These are phyloP conservation scores for Teunomyces atbi DNA, from an alignment of 805 yeast genomes.

Conservation along the genomic window DNA sequence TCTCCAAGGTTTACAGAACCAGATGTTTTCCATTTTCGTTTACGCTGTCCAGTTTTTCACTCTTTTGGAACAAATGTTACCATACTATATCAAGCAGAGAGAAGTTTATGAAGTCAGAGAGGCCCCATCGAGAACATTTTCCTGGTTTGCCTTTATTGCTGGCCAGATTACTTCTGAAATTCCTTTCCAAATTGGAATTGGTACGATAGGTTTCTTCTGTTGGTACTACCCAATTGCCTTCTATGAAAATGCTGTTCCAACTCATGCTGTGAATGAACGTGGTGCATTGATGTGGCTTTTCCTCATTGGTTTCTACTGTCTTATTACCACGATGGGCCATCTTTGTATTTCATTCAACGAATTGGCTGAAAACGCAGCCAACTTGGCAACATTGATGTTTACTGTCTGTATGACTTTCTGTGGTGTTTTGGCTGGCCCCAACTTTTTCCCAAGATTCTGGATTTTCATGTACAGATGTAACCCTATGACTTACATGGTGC, in stretches of 20 bases:
- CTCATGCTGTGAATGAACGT: slow-evolving; percentile 8
- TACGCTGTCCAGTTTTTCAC: slow-evolving; percentile 39
- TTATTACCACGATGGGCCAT: slow-evolving; percentile 29
- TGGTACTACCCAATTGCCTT: slow-evolving; percentile 61
- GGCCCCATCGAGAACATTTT: slow-evolving; percentile 42
- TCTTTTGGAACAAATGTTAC: slow-evolving; percentile 39
- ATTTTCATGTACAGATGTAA: slow-evolving; percentile 70
- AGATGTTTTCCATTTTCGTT: slow-evolving; percentile 51
- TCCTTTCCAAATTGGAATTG: slow-evolving; percentile 45
- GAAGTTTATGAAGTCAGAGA: slow-evolving; percentile 49
- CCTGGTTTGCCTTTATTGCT: slow-evolving; percentile 41
- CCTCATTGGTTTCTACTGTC: slow-evolving; percentile 24
- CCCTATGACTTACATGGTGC: slow-evolving; percentile 64
- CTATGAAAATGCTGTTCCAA: slow-evolving; percentile 9
- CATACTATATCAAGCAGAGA: slow-evolving; percentile 44
- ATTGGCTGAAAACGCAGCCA: slow-evolving; percentile 34
- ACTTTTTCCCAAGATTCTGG: slow-evolving; percentile 47
- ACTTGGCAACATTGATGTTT: slow-evolving; percentile 27
- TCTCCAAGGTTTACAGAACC: slow-evolving; percentile 65
- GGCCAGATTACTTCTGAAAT: slow-evolving; percentile 46
- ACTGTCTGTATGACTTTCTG: slow-evolving; percentile 36
- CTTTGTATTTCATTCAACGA: slow-evolving; percentile 29
- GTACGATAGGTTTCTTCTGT: slow-evolving; percentile 39
- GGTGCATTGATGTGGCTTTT: slow-evolving; percentile 14
- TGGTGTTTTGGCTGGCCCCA: slow-evolving; percentile 34